A percentile compares a stretch with the other conserved stretches of the same genome.
These are phyloP conservation scores for Clavispora asparagi DNA, from an alignment of 805 yeast genomes.

Conservation along the genomic window DNA sequence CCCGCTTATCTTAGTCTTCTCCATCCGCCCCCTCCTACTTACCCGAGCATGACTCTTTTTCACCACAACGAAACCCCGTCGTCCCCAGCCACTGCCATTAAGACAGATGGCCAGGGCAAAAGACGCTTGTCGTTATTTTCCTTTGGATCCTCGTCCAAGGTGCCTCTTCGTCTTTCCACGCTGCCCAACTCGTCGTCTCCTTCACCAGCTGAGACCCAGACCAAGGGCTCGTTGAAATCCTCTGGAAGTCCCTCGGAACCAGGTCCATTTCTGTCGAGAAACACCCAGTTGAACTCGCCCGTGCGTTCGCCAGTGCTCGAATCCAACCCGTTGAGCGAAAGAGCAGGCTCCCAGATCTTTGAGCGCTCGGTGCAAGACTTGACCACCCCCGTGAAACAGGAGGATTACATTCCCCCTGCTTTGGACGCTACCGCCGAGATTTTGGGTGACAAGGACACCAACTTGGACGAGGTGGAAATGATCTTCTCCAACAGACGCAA, in stretches of 20 bases:
- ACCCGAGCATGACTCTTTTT: slow-evolving; percentile 2
- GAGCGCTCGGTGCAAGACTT: slow-evolving; percentile 39
- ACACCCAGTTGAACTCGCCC: slow-evolving; percentile 10
- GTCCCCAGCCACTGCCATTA: not conserved
- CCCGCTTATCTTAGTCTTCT: not conserved
- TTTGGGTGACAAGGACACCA: slow-evolving; percentile 52
- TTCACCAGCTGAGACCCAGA: not conserved
- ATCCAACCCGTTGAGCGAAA: slow-evolving; percentile 10
- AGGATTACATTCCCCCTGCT: slow-evolving; percentile 77
- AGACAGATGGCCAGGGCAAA: slow-evolving; percentile 2
- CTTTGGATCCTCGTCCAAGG: slow-evolving; percentile 12
- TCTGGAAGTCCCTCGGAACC: not conserved
- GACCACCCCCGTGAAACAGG: slow-evolving; percentile 30
- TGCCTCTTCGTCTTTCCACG: slow-evolving; percentile 4
- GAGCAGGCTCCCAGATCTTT: slow-evolving; percentile 28
- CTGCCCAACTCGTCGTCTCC: slow-evolving; percentile 14
- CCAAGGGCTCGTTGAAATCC: not conserved
- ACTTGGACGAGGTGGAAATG: slow-evolving; percentile 67
- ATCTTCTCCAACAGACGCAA: slow-evolving; percentile 55
- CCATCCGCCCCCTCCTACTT: not conserved
- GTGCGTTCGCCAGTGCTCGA: slow-evolving; percentile 11
- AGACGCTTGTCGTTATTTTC: slow-evolving; percentile 22
- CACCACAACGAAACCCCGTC: slow-evolving; percentile 1
- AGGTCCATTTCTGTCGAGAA: not conserved
- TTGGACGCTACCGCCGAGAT: slow-evolving; percentile 71